A percentile compares a stretch with the other conserved stretches of the same genome.
These are phyloP conservation scores for Fonsecaea multimorphosa DNA, from an alignment of 2,329 filamentous ascomycete genomes.

Conservation along the genomic window DNA sequence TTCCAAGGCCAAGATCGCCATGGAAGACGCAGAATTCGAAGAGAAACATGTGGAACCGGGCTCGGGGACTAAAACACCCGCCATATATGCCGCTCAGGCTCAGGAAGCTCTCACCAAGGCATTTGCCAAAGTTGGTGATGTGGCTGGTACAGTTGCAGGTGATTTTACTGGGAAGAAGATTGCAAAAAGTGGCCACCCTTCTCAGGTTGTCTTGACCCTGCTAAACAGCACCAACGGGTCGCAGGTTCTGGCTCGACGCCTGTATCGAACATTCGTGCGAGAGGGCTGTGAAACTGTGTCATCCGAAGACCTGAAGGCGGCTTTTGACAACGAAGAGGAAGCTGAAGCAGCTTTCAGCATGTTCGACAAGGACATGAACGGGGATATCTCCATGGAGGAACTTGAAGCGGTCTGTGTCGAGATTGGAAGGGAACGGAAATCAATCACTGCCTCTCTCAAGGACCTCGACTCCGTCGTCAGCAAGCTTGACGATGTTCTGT, in stretches of 20 bases:
- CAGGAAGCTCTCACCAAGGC: slow-evolving; percentile 77
- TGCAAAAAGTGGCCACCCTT: slow-evolving; percentile 74
- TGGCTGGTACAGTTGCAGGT: slow-evolving; percentile 83
- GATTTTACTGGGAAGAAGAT: slow-evolving; percentile 83
- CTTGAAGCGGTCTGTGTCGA: slow-evolving; percentile 92
- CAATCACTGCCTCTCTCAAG: slow-evolving; percentile 91
- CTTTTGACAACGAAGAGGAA: slow-evolving; percentile 83
- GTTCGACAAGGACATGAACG: slow-evolving; percentile 96
- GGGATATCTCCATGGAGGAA: slow-evolving; percentile 94
- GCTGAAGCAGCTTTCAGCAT: slow-evolving; percentile 87
- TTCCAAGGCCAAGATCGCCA: slow-evolving; percentile 68
- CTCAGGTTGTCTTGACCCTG: slow-evolving; percentile 81
- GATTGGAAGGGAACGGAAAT: slow-evolving; percentile 91
- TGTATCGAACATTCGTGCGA: slow-evolving; percentile 85
- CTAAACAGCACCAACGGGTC: slow-evolving; percentile 74
- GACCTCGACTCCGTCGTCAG: slow-evolving; percentile 92
- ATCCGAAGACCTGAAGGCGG: slow-evolving; percentile 76
- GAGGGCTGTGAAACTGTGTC: slow-evolving; percentile 76
- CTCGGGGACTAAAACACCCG: slow-evolving; percentile 74
- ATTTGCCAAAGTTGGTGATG: slow-evolving; percentile 79
- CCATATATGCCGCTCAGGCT: slow-evolving; percentile 70
- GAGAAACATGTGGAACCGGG: slow-evolving; percentile 56
- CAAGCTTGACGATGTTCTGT: slow-evolving; percentile 86
- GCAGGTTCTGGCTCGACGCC: slow-evolving; percentile 82
- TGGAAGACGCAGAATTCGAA: slow-evolving; percentile 79